phyloP scores from a whole-genome alignment of 116 monocot genomes.

The Phalaenopsis hybrid region DNA sequence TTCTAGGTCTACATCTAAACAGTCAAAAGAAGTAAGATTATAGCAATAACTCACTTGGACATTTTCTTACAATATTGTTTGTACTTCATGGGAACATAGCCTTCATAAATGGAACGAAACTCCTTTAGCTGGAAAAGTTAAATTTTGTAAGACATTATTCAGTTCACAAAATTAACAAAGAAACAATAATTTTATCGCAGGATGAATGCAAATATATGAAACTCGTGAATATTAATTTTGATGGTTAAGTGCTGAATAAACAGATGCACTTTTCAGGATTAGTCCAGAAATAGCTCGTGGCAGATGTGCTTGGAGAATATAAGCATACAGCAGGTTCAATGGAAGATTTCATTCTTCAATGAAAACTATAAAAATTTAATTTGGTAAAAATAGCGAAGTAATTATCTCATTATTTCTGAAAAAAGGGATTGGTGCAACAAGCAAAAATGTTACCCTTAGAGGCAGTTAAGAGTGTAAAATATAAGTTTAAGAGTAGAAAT shows the following conservation, averaged over 20 bases:
- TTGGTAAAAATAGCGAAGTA: neutral
- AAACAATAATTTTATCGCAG: neutral
- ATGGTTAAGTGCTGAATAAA: neutral
- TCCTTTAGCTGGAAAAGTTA: constrained; percentile 76
- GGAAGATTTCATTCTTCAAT: neutral
- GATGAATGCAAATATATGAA: neutral
- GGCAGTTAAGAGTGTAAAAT: neutral
- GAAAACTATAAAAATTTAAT: neutral
- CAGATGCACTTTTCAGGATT: neutral
- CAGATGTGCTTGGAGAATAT: too few species aligned
- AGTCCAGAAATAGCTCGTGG: too few species aligned
- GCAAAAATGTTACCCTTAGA: neutral
- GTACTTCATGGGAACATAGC: constrained; percentile 98
- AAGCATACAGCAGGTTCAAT: neutral
- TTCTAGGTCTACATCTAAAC: neutral
- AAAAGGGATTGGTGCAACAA: neutral
- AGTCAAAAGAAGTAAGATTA: neutral
- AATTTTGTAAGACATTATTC: constrained; percentile 5
- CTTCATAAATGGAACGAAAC: constrained; percentile 68
- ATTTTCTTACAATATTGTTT: constrained; percentile 91
- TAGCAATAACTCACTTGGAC: constrained; percentile 55
- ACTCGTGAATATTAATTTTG: neutral
- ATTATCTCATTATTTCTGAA: neutral
- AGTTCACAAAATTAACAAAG: neutral
- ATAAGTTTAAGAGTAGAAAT: neutral